A percentile compares a stretch with the other conserved stretches of the same genome.
Conservation (phyloP, 192 early-diverging fungal species). For the Jimgerdemannia flammicorona region DNA sequence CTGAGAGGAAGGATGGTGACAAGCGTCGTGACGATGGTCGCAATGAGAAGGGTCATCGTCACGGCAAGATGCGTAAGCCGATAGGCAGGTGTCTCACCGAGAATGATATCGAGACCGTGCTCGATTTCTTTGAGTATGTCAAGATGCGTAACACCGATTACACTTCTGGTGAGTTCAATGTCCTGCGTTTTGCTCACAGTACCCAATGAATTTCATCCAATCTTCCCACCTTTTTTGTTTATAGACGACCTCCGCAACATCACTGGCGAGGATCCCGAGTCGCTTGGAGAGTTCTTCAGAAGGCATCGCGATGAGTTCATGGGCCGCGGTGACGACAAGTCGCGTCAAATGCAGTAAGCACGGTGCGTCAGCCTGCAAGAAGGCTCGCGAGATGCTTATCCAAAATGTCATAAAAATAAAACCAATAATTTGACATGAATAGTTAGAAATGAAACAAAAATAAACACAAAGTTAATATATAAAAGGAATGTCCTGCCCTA, state of each 20-base stretch:
- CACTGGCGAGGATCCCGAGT: neutral
- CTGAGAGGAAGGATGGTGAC: no score
- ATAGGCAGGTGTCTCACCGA: neutral
- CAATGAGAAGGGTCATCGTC: neutral
- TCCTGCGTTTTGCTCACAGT: neutral
- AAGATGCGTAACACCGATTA: neutral
- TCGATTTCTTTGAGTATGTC: neutral
- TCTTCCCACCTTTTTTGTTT: neutral
- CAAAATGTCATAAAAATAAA: no score
- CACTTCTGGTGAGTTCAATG: neutral
- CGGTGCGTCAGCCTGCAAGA: no score
- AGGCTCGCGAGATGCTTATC: no score
- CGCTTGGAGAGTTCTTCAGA: neutral
- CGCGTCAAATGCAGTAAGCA: no score
- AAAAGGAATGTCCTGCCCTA: no score
- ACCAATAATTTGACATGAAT: no score
- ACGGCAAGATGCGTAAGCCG: neutral
- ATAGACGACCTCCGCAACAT: neutral
- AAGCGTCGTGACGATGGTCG: no score
- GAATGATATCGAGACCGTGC: neutral
- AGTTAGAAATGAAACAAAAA: no score
- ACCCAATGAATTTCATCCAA: neutral
- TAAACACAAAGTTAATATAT: no score
- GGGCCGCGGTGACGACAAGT: no score
- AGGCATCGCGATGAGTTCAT: neutral